phyloP scores from a whole-genome alignment of 139 green algal species.

The Tetradesmus obliquus region DNA sequence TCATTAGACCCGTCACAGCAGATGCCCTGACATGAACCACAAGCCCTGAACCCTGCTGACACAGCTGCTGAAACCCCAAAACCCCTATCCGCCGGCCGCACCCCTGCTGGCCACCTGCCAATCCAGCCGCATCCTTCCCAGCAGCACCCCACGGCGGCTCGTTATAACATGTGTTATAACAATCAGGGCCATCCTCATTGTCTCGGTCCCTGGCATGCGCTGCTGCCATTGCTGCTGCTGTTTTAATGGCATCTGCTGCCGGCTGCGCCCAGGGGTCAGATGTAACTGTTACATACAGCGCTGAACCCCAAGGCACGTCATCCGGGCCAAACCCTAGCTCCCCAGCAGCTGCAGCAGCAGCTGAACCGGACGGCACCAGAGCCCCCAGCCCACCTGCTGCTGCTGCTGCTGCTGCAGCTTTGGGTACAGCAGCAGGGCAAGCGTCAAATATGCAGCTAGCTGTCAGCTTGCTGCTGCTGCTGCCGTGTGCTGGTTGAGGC shows the following conservation, averaged over 20 bases:
- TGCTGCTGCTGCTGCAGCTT: background rate
- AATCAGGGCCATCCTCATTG: background rate
- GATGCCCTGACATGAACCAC: conserved; percentile 18
- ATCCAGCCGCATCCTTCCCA: background rate
- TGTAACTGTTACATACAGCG: conserved; percentile 38
- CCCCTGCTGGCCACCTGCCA: background rate
- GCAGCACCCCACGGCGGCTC: background rate
- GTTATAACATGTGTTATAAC: background rate
- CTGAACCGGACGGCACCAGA: background rate
- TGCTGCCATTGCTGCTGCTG: conserved; percentile 32
- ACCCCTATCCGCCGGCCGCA: background rate
- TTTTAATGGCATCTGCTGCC: background rate
- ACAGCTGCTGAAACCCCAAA: conserved; percentile 35
- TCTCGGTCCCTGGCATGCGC: conserved; percentile 32
- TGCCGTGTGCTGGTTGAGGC: conserved; percentile 6
- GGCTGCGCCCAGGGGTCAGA: background rate
- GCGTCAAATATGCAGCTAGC: conserved; percentile 43
- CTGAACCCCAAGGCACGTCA: conserved; percentile 33
- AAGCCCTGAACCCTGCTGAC: conserved; percentile 22
- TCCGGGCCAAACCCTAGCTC: conserved; percentile 1
- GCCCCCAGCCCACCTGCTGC: background rate
- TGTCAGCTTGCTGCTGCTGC: background rate
- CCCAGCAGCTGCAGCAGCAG: background rate
- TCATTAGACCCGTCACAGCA: background rate
- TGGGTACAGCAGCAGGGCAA: background rate